A percentile compares a stretch with the other conserved stretches of the same genome.
phyloP scores from a whole-genome alignment of 352 stramenopile genomes.

The Phytopythium delawarense region DNA sequence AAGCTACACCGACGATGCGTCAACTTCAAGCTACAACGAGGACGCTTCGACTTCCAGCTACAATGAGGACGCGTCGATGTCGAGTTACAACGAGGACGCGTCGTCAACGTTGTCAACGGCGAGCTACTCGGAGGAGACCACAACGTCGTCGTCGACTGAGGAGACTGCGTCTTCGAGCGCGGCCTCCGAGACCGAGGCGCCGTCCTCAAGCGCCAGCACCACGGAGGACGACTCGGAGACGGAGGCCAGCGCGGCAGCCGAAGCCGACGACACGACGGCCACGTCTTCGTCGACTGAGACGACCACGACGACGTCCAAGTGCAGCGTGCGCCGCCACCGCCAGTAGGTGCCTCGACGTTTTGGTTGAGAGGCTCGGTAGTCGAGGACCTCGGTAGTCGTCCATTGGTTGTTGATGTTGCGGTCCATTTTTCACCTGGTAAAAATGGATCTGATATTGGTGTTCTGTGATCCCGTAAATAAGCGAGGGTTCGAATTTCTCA shows the following conservation, averaged over 20 bases:
- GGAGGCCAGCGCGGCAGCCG: neutral
- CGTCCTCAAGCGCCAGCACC: neutral
- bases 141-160: neutral
- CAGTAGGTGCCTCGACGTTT: neutral
- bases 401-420: neutral
- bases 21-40: neutral
- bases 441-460: no score
- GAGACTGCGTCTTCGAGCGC: neutral
- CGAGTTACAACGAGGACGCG: neutral
- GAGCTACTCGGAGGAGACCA: neutral
- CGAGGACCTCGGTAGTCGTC: no score
- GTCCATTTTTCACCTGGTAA: neutral
- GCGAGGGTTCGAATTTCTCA: no score
- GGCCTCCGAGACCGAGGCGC: neutral
- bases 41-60: neutral
- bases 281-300: neutral
- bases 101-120: neutral
- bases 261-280: neutral
- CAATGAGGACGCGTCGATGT: neutral
- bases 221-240: neutral
- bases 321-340: conserved; percentile 4
- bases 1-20: neutral
- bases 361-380: neutral
- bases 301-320: conserved; percentile 3
- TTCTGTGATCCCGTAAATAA: no score